phyloP scores from a whole-genome alignment of 164 flowering plant genomes.

The Pachysandra terminalis region DNA sequence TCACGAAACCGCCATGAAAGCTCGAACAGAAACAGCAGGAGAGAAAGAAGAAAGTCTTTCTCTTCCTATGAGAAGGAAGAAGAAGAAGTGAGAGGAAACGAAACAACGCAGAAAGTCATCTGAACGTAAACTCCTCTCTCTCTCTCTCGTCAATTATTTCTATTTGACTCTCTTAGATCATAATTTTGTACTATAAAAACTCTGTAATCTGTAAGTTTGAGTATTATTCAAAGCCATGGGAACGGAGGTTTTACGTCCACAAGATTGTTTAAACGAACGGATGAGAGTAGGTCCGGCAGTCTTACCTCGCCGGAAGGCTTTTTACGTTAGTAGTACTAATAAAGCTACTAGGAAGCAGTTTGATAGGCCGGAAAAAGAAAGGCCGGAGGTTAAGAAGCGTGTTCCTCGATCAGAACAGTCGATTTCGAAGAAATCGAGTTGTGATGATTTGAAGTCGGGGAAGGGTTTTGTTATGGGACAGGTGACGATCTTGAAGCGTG shows the following conservation, averaged over 20 bases:
- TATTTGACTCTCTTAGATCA: too few species aligned
- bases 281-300: constrained; percentile 19
- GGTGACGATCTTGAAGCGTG: constrained; percentile 42
- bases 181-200: neutral
- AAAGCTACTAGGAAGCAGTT: constrained; percentile 25
- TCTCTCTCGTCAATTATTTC: too few species aligned
- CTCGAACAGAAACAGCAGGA: too few species aligned
- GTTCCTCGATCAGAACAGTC: constrained; percentile 17
- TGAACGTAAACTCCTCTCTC: too few species aligned
- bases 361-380: constrained; percentile 13
- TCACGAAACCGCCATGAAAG: too few species aligned
- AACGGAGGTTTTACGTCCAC: constrained; percentile 45
- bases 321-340: neutral
- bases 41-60: too few species aligned
- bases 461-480: constrained; percentile 24
- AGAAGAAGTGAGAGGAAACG: too few species aligned
- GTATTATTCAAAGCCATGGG: constrained; percentile 31
- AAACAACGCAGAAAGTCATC: too few species aligned
- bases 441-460: constrained; percentile 19
- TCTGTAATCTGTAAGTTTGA: neutral
- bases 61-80: too few species aligned
- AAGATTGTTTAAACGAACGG: constrained; percentile 28
- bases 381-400: constrained; percentile 16
- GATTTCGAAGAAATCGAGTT: constrained; percentile 11
- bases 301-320: constrained; percentile 13